phyloP scores from a whole-genome alignment of 768 basidiomycete species.

The Imleria badia region DNA sequence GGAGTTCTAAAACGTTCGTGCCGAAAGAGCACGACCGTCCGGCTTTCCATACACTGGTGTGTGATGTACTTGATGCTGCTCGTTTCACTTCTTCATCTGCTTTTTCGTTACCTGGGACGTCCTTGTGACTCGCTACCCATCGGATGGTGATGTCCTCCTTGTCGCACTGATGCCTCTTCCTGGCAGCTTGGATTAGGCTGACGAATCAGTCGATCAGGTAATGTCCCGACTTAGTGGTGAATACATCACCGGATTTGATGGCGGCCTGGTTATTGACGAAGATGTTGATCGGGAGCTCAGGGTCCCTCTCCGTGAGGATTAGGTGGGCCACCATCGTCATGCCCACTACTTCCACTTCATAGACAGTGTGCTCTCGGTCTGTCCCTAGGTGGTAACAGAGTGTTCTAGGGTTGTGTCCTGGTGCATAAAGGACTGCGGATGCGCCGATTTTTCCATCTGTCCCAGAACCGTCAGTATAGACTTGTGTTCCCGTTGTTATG shows the following conservation, averaged over 20 bases:
- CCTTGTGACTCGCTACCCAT: background rate
- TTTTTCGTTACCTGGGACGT: background rate
- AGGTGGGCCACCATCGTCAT: background rate
- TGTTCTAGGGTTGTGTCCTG: no score
- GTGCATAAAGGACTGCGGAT: background rate
- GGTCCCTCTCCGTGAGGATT: background rate
- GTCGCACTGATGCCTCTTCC: background rate
- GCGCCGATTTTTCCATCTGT: background rate
- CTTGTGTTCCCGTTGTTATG: background rate
- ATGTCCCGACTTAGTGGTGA: background rate
- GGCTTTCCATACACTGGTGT: no score
- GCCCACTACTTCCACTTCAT: background rate
- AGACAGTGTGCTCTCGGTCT: background rate
- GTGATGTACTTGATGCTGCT: background rate
- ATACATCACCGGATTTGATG: background rate
- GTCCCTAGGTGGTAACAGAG: background rate
- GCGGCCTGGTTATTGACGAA: background rate
- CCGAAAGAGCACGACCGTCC: no score
- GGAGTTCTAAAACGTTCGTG: no score
- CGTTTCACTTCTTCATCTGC: background rate
- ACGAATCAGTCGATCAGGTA: background rate
- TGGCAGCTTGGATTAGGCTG: rapidly evolving
- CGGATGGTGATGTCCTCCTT: background rate
- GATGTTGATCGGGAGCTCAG: background rate
- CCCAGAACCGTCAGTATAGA: background rate